These are phyloP conservation scores for Rachicladosporium sp. DNA, from an alignment of 2,329 filamentous ascomycete genomes.

Conservation along the genomic window DNA sequence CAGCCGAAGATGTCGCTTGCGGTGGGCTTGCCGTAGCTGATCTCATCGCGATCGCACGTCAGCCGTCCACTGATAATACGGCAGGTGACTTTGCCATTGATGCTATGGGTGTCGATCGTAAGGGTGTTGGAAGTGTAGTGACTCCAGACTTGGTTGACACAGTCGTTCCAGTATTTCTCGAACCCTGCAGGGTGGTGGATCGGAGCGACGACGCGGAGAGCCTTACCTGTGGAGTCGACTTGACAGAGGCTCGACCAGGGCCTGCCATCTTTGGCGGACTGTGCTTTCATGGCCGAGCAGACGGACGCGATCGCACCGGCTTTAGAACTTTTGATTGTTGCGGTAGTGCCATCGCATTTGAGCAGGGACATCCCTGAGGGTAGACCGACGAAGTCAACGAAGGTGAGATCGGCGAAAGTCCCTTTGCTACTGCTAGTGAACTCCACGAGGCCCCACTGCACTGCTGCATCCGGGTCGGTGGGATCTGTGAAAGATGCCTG, in stretches of 20 bases:
- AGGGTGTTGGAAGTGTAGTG: conserved; percentile 36
- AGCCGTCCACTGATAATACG: conserved; percentile 30
- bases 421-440: conserved; percentile 32
- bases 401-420: conserved; percentile 30
- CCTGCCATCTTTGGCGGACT: conserved; percentile 42
- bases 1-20: conserved; percentile 56
- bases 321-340: conserved; percentile 38
- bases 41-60: conserved; percentile 28
- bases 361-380: conserved; percentile 42
- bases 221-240: conserved; percentile 22
- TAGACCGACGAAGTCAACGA: conserved; percentile 27
- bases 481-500: conserved; percentile 34
- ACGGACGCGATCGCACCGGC: conserved; percentile 44
- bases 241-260: conserved; percentile 52
- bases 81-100: conserved; percentile 41
- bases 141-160: conserved; percentile 40
- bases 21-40: conserved; percentile 44
- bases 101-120: conserved; percentile 53
- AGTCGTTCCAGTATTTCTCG: conserved; percentile 37
- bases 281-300: conserved; percentile 41
- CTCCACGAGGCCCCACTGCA: conserved; percentile 33
- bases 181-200: conserved; percentile 34
- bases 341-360: conserved; percentile 31
- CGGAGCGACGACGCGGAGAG: conserved; percentile 30
- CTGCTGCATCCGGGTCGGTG: conserved; percentile 28